Conservation (phyloP, 768 basidiomycete genomes). For the Goffeauzyma gilvescens region DNA sequence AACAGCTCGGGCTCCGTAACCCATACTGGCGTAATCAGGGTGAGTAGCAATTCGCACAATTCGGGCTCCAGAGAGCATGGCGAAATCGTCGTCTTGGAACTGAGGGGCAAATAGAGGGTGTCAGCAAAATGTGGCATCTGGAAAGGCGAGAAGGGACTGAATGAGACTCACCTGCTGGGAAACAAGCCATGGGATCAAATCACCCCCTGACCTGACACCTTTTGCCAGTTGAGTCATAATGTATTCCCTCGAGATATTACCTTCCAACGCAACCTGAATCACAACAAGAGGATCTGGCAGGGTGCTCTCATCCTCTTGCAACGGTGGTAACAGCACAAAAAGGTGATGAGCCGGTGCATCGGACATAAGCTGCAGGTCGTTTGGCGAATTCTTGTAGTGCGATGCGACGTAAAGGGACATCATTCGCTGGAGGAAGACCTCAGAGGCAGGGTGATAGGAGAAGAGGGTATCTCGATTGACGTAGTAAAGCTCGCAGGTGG, state of each 20-base stretch:
- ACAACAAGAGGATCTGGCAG: conserved; percentile 92
- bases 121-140: too few species aligned
- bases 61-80: conserved; percentile 69
- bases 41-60: conserved; percentile 86
- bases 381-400: conserved; percentile 98
- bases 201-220: conserved; percentile 71
- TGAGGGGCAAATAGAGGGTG: conserved; percentile 33
- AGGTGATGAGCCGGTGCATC: conserved; percentile 95
- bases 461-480: conserved; percentile 91
- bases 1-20: conserved; percentile 78
- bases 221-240: conserved; percentile 71
- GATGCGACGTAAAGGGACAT: conserved; percentile 94
- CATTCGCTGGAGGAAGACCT: conserved; percentile 91
- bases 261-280: conserved; percentile 86
- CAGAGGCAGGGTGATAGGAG: conserved; percentile 91
- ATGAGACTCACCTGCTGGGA: conserved; percentile 42
- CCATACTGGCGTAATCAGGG: conserved; percentile 95
- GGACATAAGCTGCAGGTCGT: conserved; percentile 89
- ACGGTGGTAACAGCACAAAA: conserved; percentile 82
- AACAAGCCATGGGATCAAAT: conserved; percentile 94
- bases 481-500: conserved; percentile 82
- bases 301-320: conserved; percentile 71
- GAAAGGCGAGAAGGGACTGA: too few species aligned
- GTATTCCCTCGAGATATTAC: conserved; percentile 63
- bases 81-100: conserved; percentile 91